Conservation (phyloP, 2,329 filamentous ascomycete species). For the Cladosporium sp. region DNA sequence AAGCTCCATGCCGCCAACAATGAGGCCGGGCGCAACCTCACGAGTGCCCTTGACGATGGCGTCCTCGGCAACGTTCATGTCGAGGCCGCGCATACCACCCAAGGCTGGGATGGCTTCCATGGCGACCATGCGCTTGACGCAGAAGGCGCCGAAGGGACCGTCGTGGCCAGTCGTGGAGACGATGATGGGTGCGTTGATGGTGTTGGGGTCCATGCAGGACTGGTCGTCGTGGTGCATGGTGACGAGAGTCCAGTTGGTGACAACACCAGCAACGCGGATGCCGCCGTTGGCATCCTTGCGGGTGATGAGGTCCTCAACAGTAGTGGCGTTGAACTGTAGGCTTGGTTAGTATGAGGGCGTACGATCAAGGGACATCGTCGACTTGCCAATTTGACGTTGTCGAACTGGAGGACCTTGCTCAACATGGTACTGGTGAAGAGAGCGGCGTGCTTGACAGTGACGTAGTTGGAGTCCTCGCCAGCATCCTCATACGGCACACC, state of each 20-base stretch:
- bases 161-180: conserved; percentile 92
- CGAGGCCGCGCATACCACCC: conserved; percentile 87
- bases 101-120: conserved; percentile 83
- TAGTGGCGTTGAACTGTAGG: conserved; percentile 77
- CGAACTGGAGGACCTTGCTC: conserved; percentile 78
- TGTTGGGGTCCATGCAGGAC: conserved; percentile 96
- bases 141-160: conserved; percentile 87
- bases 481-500: conserved; percentile 87
- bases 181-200: conserved; percentile 86
- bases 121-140: conserved; percentile 83
- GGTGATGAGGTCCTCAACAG: conserved; percentile 90
- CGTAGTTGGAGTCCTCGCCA: conserved; percentile 64
- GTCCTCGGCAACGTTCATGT: conserved; percentile 90
- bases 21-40: conserved; percentile 82
- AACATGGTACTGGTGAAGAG: conserved; percentile 88
- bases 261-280: conserved; percentile 80
- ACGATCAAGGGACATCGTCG: too few species aligned
- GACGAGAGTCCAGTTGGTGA: conserved; percentile 95
- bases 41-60: conserved; percentile 91
- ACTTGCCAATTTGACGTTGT: conserved; percentile 77
- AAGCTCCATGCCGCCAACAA: conserved; percentile 80
- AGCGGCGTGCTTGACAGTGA: conserved; percentile 91
- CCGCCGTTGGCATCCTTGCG: conserved; percentile 56
- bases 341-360: neutral
- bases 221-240: conserved; percentile 61